Evolutionary conservation across 345 rosid genomes (phyloP).

Genomic region (Citropsis articulata): DNA sequence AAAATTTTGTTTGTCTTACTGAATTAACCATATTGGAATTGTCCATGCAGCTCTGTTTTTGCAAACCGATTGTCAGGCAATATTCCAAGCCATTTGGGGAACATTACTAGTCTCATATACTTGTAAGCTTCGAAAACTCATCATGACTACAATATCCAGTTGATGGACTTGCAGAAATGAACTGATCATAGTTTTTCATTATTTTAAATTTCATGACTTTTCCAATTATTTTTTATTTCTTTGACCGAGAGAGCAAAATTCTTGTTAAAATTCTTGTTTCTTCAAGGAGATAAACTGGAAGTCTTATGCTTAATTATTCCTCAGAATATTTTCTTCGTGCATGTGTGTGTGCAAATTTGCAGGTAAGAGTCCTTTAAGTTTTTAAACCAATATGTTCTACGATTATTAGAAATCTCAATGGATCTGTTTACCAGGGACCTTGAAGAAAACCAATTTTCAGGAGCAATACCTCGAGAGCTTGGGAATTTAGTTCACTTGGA

Average conservation of each 20-base stretch:
- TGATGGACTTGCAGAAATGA: not conserved
- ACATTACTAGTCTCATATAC: conserved; percentile 35
- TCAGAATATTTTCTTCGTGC: not conserved
- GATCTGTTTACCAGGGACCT: conserved; percentile 39
- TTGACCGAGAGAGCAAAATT: not conserved
- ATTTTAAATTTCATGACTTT: not conserved
- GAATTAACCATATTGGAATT: not conserved
- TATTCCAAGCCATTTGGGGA: conserved; percentile 39
- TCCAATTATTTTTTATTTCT: not conserved
- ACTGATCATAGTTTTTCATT: not conserved
- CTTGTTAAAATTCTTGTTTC: not conserved
- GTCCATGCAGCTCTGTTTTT: conserved; percentile 32
- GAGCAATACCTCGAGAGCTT: conserved; percentile 48
- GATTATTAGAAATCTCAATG: not conserved
- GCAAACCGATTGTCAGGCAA: conserved; percentile 43
- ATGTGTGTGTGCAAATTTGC: too few species aligned
- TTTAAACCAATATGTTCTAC: not conserved
- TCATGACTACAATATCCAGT: not conserved
- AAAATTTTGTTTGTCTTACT: not conserved
- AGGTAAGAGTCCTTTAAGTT: not conserved
- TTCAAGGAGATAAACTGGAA: not conserved
- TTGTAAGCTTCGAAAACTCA: conserved; percentile 26
- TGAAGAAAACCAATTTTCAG: conserved; percentile 60
- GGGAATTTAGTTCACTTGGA: conserved; percentile 48
- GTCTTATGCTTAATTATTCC: not conserved